Conservation (phyloP, 495 filamentous ascomycete genomes). For the Penicillium paradoxum region DNA sequence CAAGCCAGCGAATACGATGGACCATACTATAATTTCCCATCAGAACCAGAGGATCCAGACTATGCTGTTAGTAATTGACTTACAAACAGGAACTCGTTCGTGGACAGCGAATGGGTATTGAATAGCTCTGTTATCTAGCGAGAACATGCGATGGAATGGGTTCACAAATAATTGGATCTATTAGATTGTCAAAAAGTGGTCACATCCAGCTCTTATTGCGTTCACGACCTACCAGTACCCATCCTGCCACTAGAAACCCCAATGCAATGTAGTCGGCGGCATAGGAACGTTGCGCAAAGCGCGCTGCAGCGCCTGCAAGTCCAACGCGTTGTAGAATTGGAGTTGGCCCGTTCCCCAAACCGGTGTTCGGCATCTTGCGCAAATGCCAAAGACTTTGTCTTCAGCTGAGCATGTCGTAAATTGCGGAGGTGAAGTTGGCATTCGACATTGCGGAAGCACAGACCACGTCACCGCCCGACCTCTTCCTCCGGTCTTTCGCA, state of each 20-base stretch:
- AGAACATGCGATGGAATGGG: conserved; percentile 79
- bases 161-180: conserved; percentile 67
- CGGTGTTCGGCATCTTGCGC: conserved; percentile 29
- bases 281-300: conserved; percentile 64
- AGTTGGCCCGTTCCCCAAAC: conserved; percentile 24
- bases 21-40: conserved; percentile 46
- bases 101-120: conserved; percentile 79
- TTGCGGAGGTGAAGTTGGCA: not conserved
- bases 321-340: conserved; percentile 28
- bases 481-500: not conserved
- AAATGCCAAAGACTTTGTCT: not conserved
- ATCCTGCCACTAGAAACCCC: conserved; percentile 58
- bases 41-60: not conserved
- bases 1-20: conserved; percentile 69
- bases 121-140: conserved; percentile 74
- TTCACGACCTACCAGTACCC: conserved; percentile 52
- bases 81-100: conserved; percentile 79
- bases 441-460: conserved; percentile 7
- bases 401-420: not conserved
- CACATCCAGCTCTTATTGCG: not conserved
- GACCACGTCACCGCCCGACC: conserved; percentile 4
- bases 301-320: conserved; percentile 35
- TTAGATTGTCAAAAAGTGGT: not conserved
- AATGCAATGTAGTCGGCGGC: conserved; percentile 83
- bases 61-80: conserved; percentile 16